Evolutionary conservation across 1,284 basidiomycete genomes (phyloP), one percentile per base, ranked within the genome.

Genomic region (Heliocybe sulcata): DNA sequence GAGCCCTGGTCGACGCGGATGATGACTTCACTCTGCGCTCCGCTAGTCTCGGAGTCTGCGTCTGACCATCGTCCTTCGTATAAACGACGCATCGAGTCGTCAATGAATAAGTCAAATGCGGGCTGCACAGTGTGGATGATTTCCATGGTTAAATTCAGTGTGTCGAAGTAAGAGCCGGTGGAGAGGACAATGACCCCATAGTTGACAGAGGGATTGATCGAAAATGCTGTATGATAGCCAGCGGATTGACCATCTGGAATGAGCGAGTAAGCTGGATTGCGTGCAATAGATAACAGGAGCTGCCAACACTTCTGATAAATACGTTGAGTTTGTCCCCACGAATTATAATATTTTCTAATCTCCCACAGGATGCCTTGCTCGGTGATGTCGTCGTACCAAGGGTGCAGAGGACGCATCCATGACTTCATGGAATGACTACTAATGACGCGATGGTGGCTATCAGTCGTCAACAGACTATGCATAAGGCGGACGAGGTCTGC

Each of bases 61-160:
- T 8, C 6, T n/a, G n/a, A n/a, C 51, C 51, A 52, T 9, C 31
- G 26, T n/a, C 51, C 51, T 14, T 14, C 25, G 31, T 35, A 52
- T 8, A 35, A 12, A 8, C n/a, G n/a, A 11, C 4, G 4, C 14
- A 31, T 20, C 4, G 10, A 8, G 4, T 19, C 27, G 16, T 8
- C 51, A 20, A 52, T 25, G 25, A n/a, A 11, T 4, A 4, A 8
- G 20, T 52, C 51, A 11, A 52, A 9, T 12, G 51, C 51, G 12
- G 51, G 51, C 31, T 52, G 51, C n/a, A 52, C 31, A 12, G 20
- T 11, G 51, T 52, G 27, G 51, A 52, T 10, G 27, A 22, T 9
- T 6, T 19, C 10, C 14, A 22, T 10, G 14, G 51, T 27, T 4
- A 35, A 22, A 4, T 14, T 31, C 10, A 6, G n/a, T 6, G 51